Evolutionary conservation across 805 yeast species (phyloP), one percentile per base, ranked within the genome.

Genomic region (Myxozyma melibiosi): DNA sequence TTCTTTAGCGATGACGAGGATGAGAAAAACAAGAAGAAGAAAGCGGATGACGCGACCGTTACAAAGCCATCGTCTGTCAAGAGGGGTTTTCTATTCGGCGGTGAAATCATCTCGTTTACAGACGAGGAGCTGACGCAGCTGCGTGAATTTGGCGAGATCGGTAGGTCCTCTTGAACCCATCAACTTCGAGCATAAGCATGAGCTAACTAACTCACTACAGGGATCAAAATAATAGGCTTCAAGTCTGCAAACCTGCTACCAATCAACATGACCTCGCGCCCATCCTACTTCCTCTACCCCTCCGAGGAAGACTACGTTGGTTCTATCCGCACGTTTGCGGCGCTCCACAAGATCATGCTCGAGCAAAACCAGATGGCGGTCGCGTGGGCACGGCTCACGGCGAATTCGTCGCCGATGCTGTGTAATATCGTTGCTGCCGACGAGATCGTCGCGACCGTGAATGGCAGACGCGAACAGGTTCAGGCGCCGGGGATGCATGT

Each of bases 401-500:
- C 70, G 43, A 77, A 77, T 48, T 69, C 88, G 0, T 68, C 77
- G 33, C 94, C 96, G 0, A 59, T 72, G 2, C 59, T 87, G 42
- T 84, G 78, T 65, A 81, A 85, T 1, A 64, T 90, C 55, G 74
- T 83, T 33, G 86, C 96, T 2, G 56, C 67, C 1, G 57, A 57
- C 0, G 80, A 86, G 0, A 65, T 61, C 6, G 47, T 49, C 14
- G 57, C 48, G 25, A 71, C 14, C 16, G 41, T 51, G 6, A 62
- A 50, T n/a, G 55, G 60, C 2, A 37, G 61, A 3, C 44, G 30
- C 8, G 54, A 55, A 8, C 67, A 68, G n/a, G 62, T 65, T 13
- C 72, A 77, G 30, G 86, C 92, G 0, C 83, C 86, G 55, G 97
- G 97, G 0, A 80, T 92, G 60, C 83, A 85, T 47, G 69, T 90